Base-by-base conservation (phyloP, 1,284 basidiomycete genomes). In the Sanghuangporus baumii region DNA sequence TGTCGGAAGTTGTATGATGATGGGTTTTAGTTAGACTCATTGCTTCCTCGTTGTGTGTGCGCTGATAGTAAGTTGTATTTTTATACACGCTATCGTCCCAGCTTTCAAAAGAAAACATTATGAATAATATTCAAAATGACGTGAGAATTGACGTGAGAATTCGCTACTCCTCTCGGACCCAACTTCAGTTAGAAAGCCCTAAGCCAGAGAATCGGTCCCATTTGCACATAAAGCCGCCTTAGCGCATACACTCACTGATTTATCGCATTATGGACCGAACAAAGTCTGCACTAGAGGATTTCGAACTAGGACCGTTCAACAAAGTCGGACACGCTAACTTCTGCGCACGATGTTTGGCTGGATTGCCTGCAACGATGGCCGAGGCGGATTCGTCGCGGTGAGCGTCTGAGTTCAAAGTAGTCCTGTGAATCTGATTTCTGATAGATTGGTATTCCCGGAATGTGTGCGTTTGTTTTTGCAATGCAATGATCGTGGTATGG, bases 1-100 rank as follows among this genome's bases (percentile, higher is more conserved):
- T 82, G 87, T 64, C 82, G 86, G 71, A 91, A 88, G 74, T 72
- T 93, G 74, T 91, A 91, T 67, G 87, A 93, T 64, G 89, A 92
- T 71, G 91, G 91, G 18, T 70, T 93, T 68, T 93, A 77, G 66
- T 31, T 31, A 37, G 20, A 51, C 18, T 7, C 31, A 11, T 12
- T 9, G 11, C 14, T 9, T 9, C 31, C 8, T 7, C 12, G 26
- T 56, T 50, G 38, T 16, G 7, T 41, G 23, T 57, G 38, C 43
- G 51, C 16, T 36, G 64, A 38, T 50, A 38, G 40, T 6, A 48
- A 31, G 26, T 31, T 62, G 26, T 50, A 43, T 55, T 64, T 40
- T 41, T 47, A 16, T 57, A 38, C 11, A 2, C 23, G 20, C 2
- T 51, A 2, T 51, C 20, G 40, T 18, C 16, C 20, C 20, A 1